These are phyloP conservation scores for Hymenoscyphus linearis DNA, from an alignment of 2,329 filamentous ascomycete genomes.

Conservation along the genomic window DNA sequence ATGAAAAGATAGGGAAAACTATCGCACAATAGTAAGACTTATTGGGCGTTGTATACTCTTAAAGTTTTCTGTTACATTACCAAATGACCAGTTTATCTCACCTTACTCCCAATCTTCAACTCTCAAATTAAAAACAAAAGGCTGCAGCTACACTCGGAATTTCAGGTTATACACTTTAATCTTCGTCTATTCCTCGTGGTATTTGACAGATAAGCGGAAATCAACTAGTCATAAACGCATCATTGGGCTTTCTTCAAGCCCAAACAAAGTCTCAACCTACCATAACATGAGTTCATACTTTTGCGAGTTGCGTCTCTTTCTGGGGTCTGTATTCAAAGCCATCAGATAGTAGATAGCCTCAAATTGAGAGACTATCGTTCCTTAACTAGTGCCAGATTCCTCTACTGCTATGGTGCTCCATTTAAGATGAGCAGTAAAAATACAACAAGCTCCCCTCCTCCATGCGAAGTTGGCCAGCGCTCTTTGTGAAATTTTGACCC, in stretches of 20 bases:
- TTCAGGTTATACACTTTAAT: too few species aligned
- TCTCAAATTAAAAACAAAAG: background rate
- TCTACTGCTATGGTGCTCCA: background rate
- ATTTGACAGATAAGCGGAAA: too few species aligned
- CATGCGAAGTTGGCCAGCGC: background rate
- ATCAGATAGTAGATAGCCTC: background rate
- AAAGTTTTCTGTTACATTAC: background rate
- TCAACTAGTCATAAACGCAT: too few species aligned
- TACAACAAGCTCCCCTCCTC: background rate
- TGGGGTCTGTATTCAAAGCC: background rate
- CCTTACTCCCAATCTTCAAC: background rate
- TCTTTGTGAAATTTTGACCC: background rate
- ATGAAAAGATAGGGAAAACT: background rate
- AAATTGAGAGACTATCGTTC: background rate
- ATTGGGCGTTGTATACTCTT: background rate
- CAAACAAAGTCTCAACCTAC: background rate
- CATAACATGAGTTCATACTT: background rate
- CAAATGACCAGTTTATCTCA: background rate
- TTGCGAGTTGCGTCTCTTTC: background rate
- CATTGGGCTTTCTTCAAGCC: background rate
- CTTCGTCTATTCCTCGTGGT: too few species aligned
- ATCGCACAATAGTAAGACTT: background rate
- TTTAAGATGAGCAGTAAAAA: background rate
- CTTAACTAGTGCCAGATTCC: background rate
- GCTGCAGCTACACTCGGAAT: too few species aligned